Evolutionary conservation across 257 asterid species (phyloP), one percentile per base, ranked within the genome.

Genomic region (Paraleonurus japonicus): DNA sequence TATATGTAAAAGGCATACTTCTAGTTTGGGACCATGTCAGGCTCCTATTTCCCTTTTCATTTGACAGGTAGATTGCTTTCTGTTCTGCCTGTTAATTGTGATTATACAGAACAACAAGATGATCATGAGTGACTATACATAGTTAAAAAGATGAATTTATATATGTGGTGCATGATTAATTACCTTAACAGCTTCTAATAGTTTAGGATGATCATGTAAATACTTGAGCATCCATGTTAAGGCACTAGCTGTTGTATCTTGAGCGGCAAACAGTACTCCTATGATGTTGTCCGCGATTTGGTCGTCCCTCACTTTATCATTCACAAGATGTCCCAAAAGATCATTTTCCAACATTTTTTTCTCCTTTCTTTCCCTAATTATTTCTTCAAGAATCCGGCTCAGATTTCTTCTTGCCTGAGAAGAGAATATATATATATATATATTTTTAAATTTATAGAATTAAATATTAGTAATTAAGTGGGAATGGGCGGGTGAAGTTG

Each of bases 231-330:
- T 81, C 98, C 98, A 94, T 47, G 98, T 94, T 17, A 94, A 64
- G 30, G 86, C 92, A 74, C 90, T 85, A 3, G 98, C 97, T 1
- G 98, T 90, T 12, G 98, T 94, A 30, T 94, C 98, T 50, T 89
- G 98, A 51, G 98, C 98, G 22, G 98, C 98, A 82, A 94, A 94
- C 32, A 94, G 71, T 0, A 94, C 88, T 17, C 98, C 98, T 4
- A 93, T 89, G 51, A 90, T 76, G 73, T 93, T 93, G 79, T 93
- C 98, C 0, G 92, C 80, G 3, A 94, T 87, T 66, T 90, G 89
- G n/a, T 86, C 90, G 54, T 84, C 87, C 0, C 51, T 80, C 33
- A 94, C 84, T 6, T 80, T 66, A 1, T 82, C 91, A 26, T 85
- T 83, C 45, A 88, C 77, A 10, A 92, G 80, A 63, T 81, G 78